Percentiles rank a stretch among this genome's conserved stretches.
Conservation (phyloP, 768 basidiomycete species). For the Trametes coccinea region DNA sequence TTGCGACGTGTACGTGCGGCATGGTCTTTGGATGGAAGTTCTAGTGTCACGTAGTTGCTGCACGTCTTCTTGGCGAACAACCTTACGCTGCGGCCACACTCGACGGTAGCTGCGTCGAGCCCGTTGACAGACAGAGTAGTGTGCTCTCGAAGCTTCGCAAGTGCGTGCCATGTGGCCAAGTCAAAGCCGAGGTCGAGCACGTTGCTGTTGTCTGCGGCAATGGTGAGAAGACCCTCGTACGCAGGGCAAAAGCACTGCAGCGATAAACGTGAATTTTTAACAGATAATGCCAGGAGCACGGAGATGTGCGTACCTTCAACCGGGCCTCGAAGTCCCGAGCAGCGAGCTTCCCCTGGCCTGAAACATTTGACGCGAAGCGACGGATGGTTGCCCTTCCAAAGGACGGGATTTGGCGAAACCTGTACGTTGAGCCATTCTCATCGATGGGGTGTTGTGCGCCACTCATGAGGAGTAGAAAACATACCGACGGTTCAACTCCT, state of each 20-base stretch:
- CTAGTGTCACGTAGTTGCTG: neutral
- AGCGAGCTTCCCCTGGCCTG: neutral
- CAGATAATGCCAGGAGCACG: too few species aligned
- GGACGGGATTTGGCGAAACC: neutral
- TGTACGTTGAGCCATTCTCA: too few species aligned
- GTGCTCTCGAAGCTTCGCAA: neutral
- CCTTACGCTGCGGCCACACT: neutral
- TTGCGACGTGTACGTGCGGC: neutral
- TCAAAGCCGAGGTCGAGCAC: neutral
- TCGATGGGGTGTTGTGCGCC: too few species aligned
- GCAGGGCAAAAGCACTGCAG: neutral
- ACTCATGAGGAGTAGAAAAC: neutral
- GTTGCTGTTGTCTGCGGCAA: neutral
- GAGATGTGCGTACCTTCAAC: neutral
- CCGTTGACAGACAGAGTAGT: neutral
- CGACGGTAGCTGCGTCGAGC: neutral
- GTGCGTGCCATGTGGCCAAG: neutral
- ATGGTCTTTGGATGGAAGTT: neutral
- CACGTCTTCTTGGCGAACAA: neutral
- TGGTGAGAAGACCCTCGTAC: neutral
- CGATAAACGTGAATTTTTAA: too few species aligned
- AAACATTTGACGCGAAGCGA: neutral
- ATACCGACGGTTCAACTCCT: constrained; percentile 19
- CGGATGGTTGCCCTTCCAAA: neutral
- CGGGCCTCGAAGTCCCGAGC: neutral